phyloP scores from a whole-genome alignment of 345 rosid genomes.

The Aquilaria malaccensis region DNA sequence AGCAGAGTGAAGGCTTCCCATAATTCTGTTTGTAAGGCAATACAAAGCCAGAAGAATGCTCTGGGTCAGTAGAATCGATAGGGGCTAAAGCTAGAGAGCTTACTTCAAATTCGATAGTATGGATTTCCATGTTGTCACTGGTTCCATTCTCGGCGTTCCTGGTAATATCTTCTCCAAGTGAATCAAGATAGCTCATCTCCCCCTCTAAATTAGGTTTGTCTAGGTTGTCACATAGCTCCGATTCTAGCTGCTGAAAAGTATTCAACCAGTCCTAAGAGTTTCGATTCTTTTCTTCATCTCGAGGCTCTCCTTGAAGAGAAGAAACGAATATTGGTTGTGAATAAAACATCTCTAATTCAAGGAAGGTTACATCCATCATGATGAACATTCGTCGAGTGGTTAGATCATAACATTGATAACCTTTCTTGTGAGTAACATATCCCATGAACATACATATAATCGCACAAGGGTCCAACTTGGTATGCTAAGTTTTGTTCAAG shows the following conservation, averaged over 20 bases:
- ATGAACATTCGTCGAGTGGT: background rate
- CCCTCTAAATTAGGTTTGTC: too few species aligned
- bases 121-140: background rate
- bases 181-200: too few species aligned
- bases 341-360: conserved; percentile 1
- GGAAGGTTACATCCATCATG: conserved; percentile 6
- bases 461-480: background rate
- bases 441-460: background rate
- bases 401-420: conserved; percentile 1
- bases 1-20: background rate
- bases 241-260: background rate
- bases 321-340: background rate
- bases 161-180: too few species aligned
- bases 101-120: background rate
- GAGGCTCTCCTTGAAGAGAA: background rate
- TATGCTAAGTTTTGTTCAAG: background rate
- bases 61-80: background rate
- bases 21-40: background rate
- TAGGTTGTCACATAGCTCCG: background rate
- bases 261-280: background rate
- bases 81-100: too few species aligned
- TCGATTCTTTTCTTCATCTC: background rate
- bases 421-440: too few species aligned
- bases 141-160: too few species aligned
- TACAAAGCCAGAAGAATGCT: background rate